These are phyloP conservation scores for Suhomyces bokatorum DNA, from an alignment of 1,139 yeast genomes.

Conservation along the genomic window DNA sequence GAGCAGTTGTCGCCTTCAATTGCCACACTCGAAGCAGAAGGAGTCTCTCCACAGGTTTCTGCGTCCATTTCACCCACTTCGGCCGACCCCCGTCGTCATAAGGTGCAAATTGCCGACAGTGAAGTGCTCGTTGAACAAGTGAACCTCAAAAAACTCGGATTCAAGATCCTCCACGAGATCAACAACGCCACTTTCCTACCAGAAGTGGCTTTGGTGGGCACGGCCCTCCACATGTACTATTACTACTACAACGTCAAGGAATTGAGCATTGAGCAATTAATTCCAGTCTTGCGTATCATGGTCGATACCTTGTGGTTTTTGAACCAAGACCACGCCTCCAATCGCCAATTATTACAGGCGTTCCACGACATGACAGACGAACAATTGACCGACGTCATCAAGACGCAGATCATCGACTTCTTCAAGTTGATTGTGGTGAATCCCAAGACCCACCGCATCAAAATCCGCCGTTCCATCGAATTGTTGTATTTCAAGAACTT, in stretches of 20 bases:
- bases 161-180: conserved; percentile 42
- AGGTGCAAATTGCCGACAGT: conserved; percentile 5
- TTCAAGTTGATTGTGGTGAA: conserved; percentile 38
- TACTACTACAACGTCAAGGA: conserved; percentile 22
- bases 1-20: conserved; percentile 5
- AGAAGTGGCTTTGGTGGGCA: conserved; percentile 41
- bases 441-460: conserved; percentile 27
- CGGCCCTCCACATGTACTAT: conserved; percentile 36
- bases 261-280: conserved; percentile 24
- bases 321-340: conserved; percentile 22
- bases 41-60: conserved; percentile 1
- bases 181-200: conserved; percentile 41
- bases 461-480: conserved; percentile 40
- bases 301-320: conserved; percentile 26
- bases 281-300: conserved; percentile 32
- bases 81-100: background rate
- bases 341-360: conserved; percentile 21
- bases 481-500: conserved; percentile 47
- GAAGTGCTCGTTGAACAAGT: conserved; percentile 18
- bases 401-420: conserved; percentile 33
- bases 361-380: conserved; percentile 15
- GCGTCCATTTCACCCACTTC: conserved; percentile 4
- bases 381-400: conserved; percentile 24
- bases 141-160: conserved; percentile 46
- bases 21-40: conserved; percentile 6